phyloP scores from a whole-genome alignment of 768 basidiomycete species.

The Termitomyces eurrhizus region DNA sequence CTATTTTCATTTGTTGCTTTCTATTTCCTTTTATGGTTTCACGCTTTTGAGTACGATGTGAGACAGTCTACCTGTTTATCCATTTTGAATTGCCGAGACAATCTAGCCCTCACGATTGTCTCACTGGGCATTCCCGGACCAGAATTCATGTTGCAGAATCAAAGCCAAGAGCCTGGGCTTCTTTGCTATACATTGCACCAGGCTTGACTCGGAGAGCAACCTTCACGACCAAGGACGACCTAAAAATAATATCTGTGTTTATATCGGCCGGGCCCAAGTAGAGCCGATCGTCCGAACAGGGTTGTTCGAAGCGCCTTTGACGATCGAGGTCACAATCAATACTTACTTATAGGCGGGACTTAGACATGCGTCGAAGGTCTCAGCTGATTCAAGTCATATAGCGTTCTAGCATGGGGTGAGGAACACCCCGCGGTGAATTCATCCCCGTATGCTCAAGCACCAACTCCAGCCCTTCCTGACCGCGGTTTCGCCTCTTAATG shows the following conservation, averaged over 20 bases:
- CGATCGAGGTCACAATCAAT: neutral
- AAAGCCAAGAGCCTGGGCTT: neutral
- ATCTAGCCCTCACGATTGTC: neutral
- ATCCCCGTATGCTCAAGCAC: slow-evolving; percentile 9
- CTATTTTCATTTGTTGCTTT: no score
- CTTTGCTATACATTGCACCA: neutral
- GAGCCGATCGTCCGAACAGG: neutral
- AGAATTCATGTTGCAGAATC: neutral
- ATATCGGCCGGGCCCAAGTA: neutral
- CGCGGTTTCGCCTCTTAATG: slow-evolving; percentile 7
- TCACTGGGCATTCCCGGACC: neutral
- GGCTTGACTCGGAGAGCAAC: neutral
- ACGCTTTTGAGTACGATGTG: no score
- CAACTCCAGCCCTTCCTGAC: neutral
- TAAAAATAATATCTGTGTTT: neutral
- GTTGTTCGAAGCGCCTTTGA: neutral
- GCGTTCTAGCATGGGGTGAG: slow-evolving; percentile 3
- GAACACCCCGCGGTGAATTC: slow-evolving; percentile 12
- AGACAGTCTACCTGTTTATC: no score
- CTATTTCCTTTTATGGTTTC: no score
- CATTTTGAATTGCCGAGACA: neutral
- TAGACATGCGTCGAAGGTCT: neutral
- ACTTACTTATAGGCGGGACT: no score
- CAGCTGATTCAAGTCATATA: slow-evolving; percentile 1
- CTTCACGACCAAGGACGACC: neutral